Evolutionary conservation across 1,284 basidiomycete genomes (phyloP), one percentile per base, ranked within the genome.

Genomic region (Clitocybe nebularis): DNA sequence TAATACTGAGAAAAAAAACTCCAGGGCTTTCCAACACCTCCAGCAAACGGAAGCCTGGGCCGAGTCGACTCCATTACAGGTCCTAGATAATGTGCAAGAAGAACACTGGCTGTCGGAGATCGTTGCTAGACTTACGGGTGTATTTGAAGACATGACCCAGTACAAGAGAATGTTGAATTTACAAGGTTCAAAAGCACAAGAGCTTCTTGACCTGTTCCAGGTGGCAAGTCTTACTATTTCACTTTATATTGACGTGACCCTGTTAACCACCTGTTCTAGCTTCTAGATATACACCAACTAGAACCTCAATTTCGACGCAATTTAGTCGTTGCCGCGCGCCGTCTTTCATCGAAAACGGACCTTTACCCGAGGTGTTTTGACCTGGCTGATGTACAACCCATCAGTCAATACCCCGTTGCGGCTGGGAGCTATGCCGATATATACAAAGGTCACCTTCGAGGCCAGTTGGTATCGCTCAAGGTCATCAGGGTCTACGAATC

Each of bases 191-290:
- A 17, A 37, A 8, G 48, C 50, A 3, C 50, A 54, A 36, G 16
- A n/a, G 13, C 29, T 52, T 23, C 40, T 54, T 17, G 42, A 54
- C 36, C n/a, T 45, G 9, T 37, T 54, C 13, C 52, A 54, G 24
- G 41, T 38, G 3, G 52, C 50, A 39, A 19, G 50, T 38, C 10
- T 25, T 14, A 21, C 17, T 2, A 17, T 16, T 19, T 20, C n/a
- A 28, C 10, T 10, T 1, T 36, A 28, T 17, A 16, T 5, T 3
- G 9, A 20, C 19, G 13, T 19, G 14, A 34, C 35, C n/a, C 11
- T 30, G 28, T n/a, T n/a, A 11, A 30, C n/a, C n/a, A 30, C 4
- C 20, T 21, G 35, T 19, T 20, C 16, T 24, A 54, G 52, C 39
- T 48, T 3, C 36, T 52, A 4, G 50, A 51, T 30, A 30, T 26